Evolutionary conservation across 768 basidiomycete genomes (phyloP).

Genomic region (Porpolomopsis calyptriformis): DNA sequence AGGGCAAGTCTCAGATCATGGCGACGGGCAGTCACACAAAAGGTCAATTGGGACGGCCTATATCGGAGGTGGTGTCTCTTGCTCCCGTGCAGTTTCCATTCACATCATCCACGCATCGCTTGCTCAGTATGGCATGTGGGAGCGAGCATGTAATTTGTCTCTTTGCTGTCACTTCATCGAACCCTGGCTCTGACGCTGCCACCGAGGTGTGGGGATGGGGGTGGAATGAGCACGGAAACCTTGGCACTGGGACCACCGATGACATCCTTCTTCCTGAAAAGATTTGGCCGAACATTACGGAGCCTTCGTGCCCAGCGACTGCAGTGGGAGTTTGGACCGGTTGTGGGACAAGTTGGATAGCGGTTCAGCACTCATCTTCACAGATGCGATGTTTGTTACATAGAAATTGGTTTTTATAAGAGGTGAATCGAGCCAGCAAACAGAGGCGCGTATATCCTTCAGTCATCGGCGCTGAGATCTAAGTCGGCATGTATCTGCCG

Average conservation of each 20-base stretch:
- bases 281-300: conserved; percentile 36
- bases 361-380: conserved; percentile 1
- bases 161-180: conserved; percentile 10
- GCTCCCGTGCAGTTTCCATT: conserved; percentile 24
- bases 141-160: conserved; percentile 72
- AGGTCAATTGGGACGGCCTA: conserved; percentile 55
- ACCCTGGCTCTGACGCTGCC: background rate
- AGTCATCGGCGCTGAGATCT: conserved; percentile 52
- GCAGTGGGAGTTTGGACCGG: conserved; percentile 31
- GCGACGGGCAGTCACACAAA: conserved; percentile 48
- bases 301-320: conserved; percentile 2
- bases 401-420: background rate
- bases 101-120: conserved; percentile 6
- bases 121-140: conserved; percentile 49
- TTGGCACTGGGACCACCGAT: conserved; percentile 54
- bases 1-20: conserved; percentile 18
- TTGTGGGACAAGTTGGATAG: conserved; percentile 40
- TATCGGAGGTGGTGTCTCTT: conserved; percentile 9
- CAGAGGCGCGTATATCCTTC: conserved; percentile 9
- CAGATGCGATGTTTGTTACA: background rate
- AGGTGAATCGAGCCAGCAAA: background rate
- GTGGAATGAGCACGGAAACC: conserved; percentile 98
- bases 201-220: conserved; percentile 78
- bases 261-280: conserved; percentile 41
- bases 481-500: conserved; percentile 66